Percentiles rank a stretch among this genome's conserved stretches.
phyloP scores from a whole-genome alignment of 1,284 basidiomycete species.

The Apiotrichum brassicae region DNA sequence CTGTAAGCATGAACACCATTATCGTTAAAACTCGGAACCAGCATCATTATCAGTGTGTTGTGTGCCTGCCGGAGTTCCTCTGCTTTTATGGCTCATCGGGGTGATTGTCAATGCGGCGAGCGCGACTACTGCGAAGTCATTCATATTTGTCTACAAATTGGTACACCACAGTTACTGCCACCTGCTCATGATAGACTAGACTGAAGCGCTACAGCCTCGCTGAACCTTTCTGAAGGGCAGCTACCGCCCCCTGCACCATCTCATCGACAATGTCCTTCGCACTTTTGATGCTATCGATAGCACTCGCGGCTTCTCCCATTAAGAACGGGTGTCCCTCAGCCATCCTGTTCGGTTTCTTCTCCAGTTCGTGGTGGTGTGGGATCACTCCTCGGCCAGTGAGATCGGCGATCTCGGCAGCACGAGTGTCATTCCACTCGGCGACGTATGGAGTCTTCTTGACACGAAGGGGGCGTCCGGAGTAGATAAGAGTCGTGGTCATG shows the following conservation, averaged over 20 bases:
- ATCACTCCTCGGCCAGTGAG: conserved; percentile 69
- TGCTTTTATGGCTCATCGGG: too few relatives aligned
- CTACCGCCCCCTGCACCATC: conserved; percentile 52
- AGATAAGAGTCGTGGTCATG: conserved; percentile 71
- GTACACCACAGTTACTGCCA: too few relatives aligned
- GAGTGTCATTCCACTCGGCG: conserved; percentile 56
- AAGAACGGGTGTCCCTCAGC: conserved; percentile 62
- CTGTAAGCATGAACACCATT: too few relatives aligned
- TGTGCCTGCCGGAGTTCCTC: too few relatives aligned
- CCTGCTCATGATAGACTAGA: too few relatives aligned
- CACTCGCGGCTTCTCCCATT: conserved; percentile 70
- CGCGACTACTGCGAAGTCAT: too few relatives aligned
- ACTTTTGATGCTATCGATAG: conserved; percentile 69
- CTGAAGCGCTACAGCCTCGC: too few relatives aligned
- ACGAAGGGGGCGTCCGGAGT: conserved; percentile 77
- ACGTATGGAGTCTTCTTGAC: conserved; percentile 74
- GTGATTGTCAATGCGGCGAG: too few relatives aligned
- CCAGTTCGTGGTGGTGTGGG: conserved; percentile 63
- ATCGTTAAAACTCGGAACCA: too few relatives aligned
- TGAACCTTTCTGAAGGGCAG: conserved; percentile 17
- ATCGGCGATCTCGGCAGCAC: conserved; percentile 51
- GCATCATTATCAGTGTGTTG: too few relatives aligned
- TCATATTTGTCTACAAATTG: too few relatives aligned
- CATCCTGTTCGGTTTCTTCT: conserved; percentile 69
- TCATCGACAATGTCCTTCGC: conserved; percentile 72